A percentile compares a stretch with the other conserved stretches of the same genome.
Evolutionary conservation across 2,329 filamentous ascomycete genomes (phyloP).

Genomic region (Achaetomium macrosporum): DNA sequence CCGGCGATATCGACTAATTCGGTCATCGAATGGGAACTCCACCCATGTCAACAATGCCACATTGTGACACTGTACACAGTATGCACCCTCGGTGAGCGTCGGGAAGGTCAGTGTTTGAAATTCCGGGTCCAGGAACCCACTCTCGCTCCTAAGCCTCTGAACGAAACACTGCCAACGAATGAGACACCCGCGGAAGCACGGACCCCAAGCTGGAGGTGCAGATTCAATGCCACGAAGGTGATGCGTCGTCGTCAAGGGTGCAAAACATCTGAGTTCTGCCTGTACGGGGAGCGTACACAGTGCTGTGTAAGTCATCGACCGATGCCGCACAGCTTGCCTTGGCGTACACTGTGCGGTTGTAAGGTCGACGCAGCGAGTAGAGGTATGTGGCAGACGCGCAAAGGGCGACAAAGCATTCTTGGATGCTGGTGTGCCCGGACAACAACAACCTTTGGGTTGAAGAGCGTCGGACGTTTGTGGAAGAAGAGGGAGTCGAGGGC

Average conservation of each 20-base stretch:
- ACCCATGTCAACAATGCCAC: no score
- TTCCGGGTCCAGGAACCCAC: no score
- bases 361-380: neutral
- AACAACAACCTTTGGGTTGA: no score
- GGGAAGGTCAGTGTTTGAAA: no score
- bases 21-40: neutral
- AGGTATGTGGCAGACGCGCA: neutral
- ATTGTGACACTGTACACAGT: no score
- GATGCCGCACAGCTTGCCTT: neutral
- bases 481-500: no score
- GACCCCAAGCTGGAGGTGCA: neutral
- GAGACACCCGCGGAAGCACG: no score
- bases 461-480: no score
- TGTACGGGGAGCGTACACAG: neutral
- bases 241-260: neutral
- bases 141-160: no score
- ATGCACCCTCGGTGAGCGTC: no score
- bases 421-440: no score
- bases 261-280: conserved; percentile 5
- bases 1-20: conserved; percentile 13
- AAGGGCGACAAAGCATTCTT: neutral
- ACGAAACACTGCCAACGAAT: no score
- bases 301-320: neutral
- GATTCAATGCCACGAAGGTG: neutral
- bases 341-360: neutral